Evolutionary conservation across 139 green algal species (phyloP), one percentile per base, ranked within the genome.

Genomic region (Nannochloris sp.): DNA sequence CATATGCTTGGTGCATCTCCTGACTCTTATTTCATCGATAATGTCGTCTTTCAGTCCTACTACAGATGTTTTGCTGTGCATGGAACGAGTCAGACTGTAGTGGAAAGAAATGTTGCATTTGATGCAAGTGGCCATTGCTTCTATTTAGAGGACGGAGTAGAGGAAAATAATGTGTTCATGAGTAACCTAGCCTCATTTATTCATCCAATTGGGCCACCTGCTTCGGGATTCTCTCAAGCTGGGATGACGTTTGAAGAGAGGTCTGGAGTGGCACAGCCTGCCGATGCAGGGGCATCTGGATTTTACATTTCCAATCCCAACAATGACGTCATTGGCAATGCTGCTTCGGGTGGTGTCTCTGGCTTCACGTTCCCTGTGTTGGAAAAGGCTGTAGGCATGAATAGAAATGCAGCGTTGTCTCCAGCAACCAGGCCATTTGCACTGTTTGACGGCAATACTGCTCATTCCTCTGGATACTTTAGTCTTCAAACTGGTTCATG

Each of bases 221-320:
- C 70, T 1, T 64, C 63, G 1, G 70, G 70, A 1, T 30, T 53
- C 46, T 36, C 50, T 49, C 70, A 76, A 46, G 44, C 12, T 6
- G 70, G 70, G 1, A 45, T 60, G 67, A 76, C 56, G 9, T 69
- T 75, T 48, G 40, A 17, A 14, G 59, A 61, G 33, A 69, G 49
- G 37, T 3, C 67, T 71, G 10, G 49, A 25, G n/a, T 79, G 49
- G 33, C 63, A 23, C 70, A 86, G 44, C 80, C 80, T 2, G 55
- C 74, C 0, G 80, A 86, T 31, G 66, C 70, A 1, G 73, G 77
- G 1, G 80, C 80, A 9, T 63, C 71, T 0, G 71, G 77, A 31
- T 86, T 86, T 71, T 86, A 86, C 49, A 29, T 74, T 2, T 48
- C 68, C 37, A 86, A 86, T 65, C 56, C 71, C 49, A 82, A 83